Base-by-base conservation (phyloP, 1,284 basidiomycete species). In the Ceratorhiza oryzae-sativae region DNA sequence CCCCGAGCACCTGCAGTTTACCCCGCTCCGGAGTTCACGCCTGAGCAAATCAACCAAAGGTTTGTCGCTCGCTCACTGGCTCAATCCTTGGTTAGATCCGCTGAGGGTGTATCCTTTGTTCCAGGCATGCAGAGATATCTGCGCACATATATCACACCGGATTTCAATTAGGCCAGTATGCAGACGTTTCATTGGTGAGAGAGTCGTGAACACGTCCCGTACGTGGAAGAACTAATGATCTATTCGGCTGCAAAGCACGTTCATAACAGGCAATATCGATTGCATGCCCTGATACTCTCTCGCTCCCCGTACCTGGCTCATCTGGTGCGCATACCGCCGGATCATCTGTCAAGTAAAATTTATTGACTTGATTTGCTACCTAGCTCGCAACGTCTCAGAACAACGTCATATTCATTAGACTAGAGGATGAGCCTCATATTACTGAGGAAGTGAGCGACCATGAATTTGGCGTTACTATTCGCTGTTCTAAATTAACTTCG, bases 241-340 rank as follows among this genome's bases (percentile, higher is more conserved):
- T 51, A 74, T 56, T 41, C 25, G 48, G 67, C 76, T 74, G 60
- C 74, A 15, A 74, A 93, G 90, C 90, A 91, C 82, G 87, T 91
- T 72, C 86, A 88, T 77, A 87, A 89, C 83, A 87, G 86, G 80
- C 83, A 85, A 73, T 92, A 92, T 80, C 86, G 87, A 73, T 85
- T 92, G 63, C 91, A 93, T 80, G 86, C 89, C 76, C 90, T 95
- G 80, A 90, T 94, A 76, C 84, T 95, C 73, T 92, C 92, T 71
- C 89, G 91, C 71, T 94, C 92, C 42, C 93, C 94, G 53, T 93
- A 88, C 81, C 86, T 95, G 77, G 90, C 89, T 49, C 92, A 93
- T 79, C 83, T 94, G 76, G 91, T 95, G 88, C 88, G 67, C 46
- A 3, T 20, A 41, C 15, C 30, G 34, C 13, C 55, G 55, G 39